Evolutionary conservation across 2,329 filamentous ascomycete species (phyloP), one percentile per base, ranked within the genome.

Genomic region (Phaeosphaeriaceae sp.): DNA sequence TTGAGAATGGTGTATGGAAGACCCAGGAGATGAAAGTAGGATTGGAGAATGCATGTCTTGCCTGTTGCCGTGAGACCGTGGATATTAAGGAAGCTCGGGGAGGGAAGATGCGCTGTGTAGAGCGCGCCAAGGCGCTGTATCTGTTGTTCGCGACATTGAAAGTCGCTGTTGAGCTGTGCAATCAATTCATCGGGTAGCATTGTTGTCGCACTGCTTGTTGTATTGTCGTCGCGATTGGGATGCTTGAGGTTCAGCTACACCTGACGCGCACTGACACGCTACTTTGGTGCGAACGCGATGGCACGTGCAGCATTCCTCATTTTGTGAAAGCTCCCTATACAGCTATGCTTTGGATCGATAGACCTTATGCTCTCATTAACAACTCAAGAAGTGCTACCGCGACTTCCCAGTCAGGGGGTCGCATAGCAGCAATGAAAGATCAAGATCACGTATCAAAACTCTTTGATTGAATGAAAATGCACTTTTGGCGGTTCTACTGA

Each of bases 61-160:
- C 92, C 93, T 0, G 92, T 96, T 2, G 91, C 88, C 64, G 92
- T 87, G 23, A 92, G 84, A 42, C 94, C 94, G 71, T 97, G 87
- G 40, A 95, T 74, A 17, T 97, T 85, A 9, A 97, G 72, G 52
- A 89, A 89, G 9, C 85, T 79, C 48, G 88, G 89, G 48, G 84
- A 87, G 23, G 89, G 87, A n/a, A 87, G 80, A 38, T 77, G 73
- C 17, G 85, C 79, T 30, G 74, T 73, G 35, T 79, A 73, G 2
- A 83, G 64, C 6, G 76, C 71, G 6, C 71, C 63, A 0, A 83
- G 71, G 48, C 78, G 75, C 29, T 70, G 72, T 7, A 82, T 70
- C 48, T 81, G 79, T n/a, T 67, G 59, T 18, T 80, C 77, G 26
- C 81, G 71, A 48, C 76, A 77, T 11, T 72, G 71, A 32, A 71